Evolutionary conservation across 2,329 filamentous ascomycete genomes (phyloP), one percentile per base, ranked within the genome.

Genomic region (Xylariaceae sp.): DNA sequence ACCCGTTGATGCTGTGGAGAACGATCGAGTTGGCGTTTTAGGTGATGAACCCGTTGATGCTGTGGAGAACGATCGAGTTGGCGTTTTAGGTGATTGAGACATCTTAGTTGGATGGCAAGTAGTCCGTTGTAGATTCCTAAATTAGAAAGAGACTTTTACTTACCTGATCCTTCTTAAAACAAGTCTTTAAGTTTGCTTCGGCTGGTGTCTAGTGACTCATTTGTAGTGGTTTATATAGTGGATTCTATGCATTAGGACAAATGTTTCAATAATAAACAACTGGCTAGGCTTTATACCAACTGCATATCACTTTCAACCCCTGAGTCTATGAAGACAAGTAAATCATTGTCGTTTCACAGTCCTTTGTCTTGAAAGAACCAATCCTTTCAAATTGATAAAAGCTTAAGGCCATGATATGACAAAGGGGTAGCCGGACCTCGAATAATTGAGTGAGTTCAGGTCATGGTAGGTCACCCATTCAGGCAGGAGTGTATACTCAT

Each of bases 401-500:
- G 27, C 27, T 14, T 32, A 12, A 4, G 27, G 16, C 27, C 12
- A 16, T 32, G 27, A 8, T 16, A 29, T 12, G 27, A 32, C 27
- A 32, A 32, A 32, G 27, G 27, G 4, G 16, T 32, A 4, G 4
- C 16, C 16, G 27, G 4, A 16, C 27, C 16, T 32, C 4, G 12
- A 16, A 16, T 14, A 32, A 3, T 14, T 32, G 27, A 4, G 4
- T 32, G 27, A 8, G n/a, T n/a, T n/a, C n/a, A n/a, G n/a, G n/a
- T n/a, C n/a, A n/a, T n/a, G n/a, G n/a, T n/a, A 48, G 34, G 33
- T 42, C 21, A 11, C 44, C 37, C 8, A 50, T 21, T 20, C n/a
- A n/a, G n/a, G n/a, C n/a, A n/a, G n/a, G n/a, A n/a, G n/a, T n/a
- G n/a, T n/a, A n/a, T n/a, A n/a, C n/a, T n/a, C n/a, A n/a, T n/a